phyloP scores from a whole-genome alignment of 2,329 filamentous ascomycete species.

The Alternaria triticina region DNA sequence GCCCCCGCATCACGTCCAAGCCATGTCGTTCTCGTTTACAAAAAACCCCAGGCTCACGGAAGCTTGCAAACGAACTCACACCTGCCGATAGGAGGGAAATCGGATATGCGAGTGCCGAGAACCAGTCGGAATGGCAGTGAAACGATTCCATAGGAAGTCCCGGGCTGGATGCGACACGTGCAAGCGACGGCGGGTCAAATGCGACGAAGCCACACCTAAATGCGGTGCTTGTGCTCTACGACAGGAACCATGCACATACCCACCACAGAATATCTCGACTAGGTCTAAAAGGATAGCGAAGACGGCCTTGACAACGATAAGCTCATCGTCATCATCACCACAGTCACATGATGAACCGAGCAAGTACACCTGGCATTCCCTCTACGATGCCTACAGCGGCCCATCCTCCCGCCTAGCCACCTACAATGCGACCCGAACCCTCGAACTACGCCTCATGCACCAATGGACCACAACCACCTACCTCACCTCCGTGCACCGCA shows the following conservation, averaged over 20 bases:
- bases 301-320: not conserved
- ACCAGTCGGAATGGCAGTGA: not conserved
- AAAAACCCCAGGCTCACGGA: not conserved
- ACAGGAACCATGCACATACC: not conserved
- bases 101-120: not conserved
- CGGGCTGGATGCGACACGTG: constrained; percentile 1
- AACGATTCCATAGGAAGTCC: not conserved
- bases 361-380: not conserved
- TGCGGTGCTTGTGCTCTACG: not conserved
- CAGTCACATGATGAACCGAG: not conserved
- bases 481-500: not conserved
- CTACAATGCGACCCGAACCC: not conserved
- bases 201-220: not conserved
- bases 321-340: not conserved
- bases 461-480: not conserved
- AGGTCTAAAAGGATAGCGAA: not conserved
- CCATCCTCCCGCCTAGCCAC: not conserved
- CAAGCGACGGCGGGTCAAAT: not conserved
- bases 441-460: not conserved
- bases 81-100: not conserved
- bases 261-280: not conserved
- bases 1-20: not conserved
- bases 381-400: not conserved
- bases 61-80: not conserved
- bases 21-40: not conserved